Conservation (phyloP, 2,329 filamentous ascomycete genomes). For the Neopestalotiopsis clavispora region DNA sequence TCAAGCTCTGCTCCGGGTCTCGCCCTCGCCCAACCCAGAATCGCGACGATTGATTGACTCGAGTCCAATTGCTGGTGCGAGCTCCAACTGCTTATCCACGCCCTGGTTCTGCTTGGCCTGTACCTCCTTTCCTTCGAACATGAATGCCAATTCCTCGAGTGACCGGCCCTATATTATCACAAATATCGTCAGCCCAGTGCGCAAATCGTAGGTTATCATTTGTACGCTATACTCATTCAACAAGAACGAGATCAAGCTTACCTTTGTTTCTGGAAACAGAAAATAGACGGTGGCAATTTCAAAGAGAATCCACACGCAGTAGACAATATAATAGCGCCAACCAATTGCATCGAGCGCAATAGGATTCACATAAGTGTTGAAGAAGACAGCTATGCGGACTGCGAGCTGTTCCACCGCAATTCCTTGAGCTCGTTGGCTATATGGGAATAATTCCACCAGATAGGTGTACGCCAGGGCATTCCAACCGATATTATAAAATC, state of each 20-base stretch:
- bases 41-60: neutral
- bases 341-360: conserved; percentile 45
- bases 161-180: conserved; percentile 27
- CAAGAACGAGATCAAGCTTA: neutral
- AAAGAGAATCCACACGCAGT: conserved; percentile 40
- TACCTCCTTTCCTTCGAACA: conserved; percentile 39
- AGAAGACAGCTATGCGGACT: conserved; percentile 44
- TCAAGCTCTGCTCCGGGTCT: neutral
- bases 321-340: conserved; percentile 45
- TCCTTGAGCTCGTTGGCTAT: conserved; percentile 41
- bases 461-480: conserved; percentile 43
- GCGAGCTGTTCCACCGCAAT: conserved; percentile 44
- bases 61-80: conserved; percentile 18
- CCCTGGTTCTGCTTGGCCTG: conserved; percentile 30
- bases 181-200: neutral
- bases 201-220: neutral
- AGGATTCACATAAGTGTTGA: conserved; percentile 54
- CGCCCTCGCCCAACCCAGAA: neutral
- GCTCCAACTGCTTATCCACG: conserved; percentile 36
- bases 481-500: conserved; percentile 44
- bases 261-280: conserved; percentile 39
- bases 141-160: conserved; percentile 40
- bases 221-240: neutral
- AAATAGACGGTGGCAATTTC: conserved; percentile 40
- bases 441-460: conserved; percentile 44